phyloP scores from a whole-genome alignment of 1,284 basidiomycete species.

The Porogramme epimiltina region DNA sequence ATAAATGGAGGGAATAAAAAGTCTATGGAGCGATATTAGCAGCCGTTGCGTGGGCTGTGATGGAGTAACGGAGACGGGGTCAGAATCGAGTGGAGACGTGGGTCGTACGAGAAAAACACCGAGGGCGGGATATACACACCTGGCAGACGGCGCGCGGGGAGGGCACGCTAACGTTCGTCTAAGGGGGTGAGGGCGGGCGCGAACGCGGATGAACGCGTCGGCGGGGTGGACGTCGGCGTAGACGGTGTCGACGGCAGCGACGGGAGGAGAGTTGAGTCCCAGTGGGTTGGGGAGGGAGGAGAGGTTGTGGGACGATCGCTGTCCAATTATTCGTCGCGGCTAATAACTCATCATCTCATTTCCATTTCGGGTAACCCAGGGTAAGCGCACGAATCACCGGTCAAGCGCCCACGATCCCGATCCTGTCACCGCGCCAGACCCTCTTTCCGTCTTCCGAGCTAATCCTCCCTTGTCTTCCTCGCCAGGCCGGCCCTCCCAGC shows the following conservation, averaged over 20 bases:
- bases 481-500: too few species aligned
- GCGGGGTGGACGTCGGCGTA: constrained; percentile 14
- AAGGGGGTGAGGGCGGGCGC: not conserved
- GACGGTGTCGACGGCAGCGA: constrained; percentile 12
- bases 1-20: constrained; percentile 24
- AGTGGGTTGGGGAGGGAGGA: constrained; percentile 8
- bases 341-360: constrained; percentile 18
- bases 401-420: constrained; percentile 7
- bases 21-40: constrained; percentile 17
- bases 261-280: constrained; percentile 1
- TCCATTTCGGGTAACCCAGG: constrained; percentile 14
- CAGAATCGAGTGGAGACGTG: constrained; percentile 2
- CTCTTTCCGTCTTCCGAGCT: not conserved
- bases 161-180: constrained; percentile 13
- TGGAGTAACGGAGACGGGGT: constrained; percentile 1
- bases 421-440: not conserved
- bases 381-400: constrained; percentile 12
- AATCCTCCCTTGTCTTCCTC: too few species aligned
- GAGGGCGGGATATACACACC: constrained; percentile 10
- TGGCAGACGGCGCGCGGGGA: constrained; percentile 6
- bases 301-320: constrained; percentile 16
- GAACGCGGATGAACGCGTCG: constrained; percentile 24
- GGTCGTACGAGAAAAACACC: constrained; percentile 9
- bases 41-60: constrained; percentile 12
- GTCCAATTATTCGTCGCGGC: constrained; percentile 18